Evolutionary conservation across 305 asterid species (phyloP).

Genomic region (Fraxinus xanthoxyloides): DNA sequence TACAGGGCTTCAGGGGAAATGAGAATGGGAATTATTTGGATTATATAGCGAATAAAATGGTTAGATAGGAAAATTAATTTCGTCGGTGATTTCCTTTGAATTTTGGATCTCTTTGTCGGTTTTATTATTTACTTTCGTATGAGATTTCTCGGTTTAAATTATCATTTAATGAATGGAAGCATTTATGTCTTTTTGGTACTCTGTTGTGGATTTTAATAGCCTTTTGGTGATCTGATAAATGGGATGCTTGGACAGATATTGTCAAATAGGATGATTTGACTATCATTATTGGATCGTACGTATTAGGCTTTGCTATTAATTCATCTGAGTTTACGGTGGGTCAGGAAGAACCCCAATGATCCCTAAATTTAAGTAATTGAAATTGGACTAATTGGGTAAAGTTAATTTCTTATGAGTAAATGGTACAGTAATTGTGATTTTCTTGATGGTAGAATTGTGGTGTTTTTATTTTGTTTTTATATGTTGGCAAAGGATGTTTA

Average conservation of each 20-base stretch:
- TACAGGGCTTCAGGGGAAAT: not conserved
- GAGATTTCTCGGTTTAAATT: not conserved
- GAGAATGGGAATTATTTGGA: conserved; percentile 13
- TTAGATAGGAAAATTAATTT: not conserved
- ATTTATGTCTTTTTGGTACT: not conserved
- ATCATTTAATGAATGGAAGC: not conserved
- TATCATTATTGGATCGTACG: not conserved
- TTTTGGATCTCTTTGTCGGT: conserved; percentile 23
- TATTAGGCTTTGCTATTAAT: conserved; percentile 10
- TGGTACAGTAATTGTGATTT: conserved; percentile 4
- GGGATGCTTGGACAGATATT: conserved; percentile 1
- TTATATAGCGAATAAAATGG: conserved; percentile 14
- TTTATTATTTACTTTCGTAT: not conserved
- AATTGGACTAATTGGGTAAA: not conserved
- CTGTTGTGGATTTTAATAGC: conserved; percentile 6
- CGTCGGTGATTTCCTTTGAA: conserved; percentile 9
- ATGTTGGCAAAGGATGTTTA: not conserved
- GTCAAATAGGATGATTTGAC: not conserved
- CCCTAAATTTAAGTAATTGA: conserved; percentile 1
- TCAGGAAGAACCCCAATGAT: conserved; percentile 3
- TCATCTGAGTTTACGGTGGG: not conserved
- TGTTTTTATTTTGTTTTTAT: not conserved
- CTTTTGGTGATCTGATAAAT: not conserved
- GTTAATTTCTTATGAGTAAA: not conserved
- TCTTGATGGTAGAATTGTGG: not conserved